Base-by-base conservation (phyloP, 140 eudicot genomes). In the Erigeron philadelphicus region DNA sequence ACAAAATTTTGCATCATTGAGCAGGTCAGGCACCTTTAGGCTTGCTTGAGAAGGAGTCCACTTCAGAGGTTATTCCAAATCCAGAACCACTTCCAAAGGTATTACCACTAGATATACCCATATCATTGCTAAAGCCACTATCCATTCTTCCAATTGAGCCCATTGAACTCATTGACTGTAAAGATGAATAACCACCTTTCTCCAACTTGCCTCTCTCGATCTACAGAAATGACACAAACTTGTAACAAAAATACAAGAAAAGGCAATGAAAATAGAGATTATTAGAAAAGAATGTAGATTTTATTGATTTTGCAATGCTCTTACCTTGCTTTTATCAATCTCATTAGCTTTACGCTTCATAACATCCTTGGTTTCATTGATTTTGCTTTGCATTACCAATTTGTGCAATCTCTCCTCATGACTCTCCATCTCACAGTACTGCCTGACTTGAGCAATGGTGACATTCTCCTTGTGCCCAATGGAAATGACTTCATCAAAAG, bases 381-480 rank as follows among this genome's bases (percentile, higher is more conserved):
- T 84, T 82, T 84, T 89, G 77, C 85, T 86, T 67, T 82, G 87
- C 46, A 78, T 16, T 40, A 80, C 81, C 78, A 82, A 74, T 81
- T 84, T 86, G 84, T 89, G 89, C 77, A 86, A 76, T 74, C 79
- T 84, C 70, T 89, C 95, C 63, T 89, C 96, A 31, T 82, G 94
- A 74, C 94, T 89, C 77, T 86, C 95, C 96, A 89, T 89, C 78
- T 89, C 95, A 82, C 90, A 84, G 81, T 86, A 86, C 68, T 89
- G 96, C 68, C 84, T 84, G 68, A 86, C 95, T 69, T 89, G 96
- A 11, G 88, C 83, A 80, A 89, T 84, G 16, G 95, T 89, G 35
- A 89, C 95, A 78, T 79, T 80, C 71, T 89, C 95, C 75, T 81
- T 86, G 95, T 89, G 88, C 71, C 95, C 95, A 76, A 86, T 84